Percentiles rank a stretch among this genome's conserved stretches.
Conservation (phyloP, 306 rosid genomes). For the Lotus japonicus region DNA sequence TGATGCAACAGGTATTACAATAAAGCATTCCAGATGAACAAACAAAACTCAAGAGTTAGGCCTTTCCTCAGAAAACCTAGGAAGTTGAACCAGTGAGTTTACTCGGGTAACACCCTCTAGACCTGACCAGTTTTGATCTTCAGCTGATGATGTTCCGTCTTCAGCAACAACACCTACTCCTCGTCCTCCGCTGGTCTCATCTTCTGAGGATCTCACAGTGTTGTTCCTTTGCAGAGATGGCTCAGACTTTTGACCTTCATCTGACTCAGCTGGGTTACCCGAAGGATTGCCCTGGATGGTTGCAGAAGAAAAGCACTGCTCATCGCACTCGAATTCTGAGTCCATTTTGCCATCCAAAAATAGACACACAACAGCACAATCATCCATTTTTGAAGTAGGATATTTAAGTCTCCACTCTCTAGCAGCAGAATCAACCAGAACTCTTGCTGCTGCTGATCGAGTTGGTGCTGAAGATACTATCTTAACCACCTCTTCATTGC, state of each 20-base stretch:
- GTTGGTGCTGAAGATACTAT: conserved; percentile 67
- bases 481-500: conserved; percentile 91
- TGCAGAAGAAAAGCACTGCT: conserved; percentile 75
- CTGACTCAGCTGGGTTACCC: conserved; percentile 64
- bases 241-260: conserved; percentile 69
- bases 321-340: conserved; percentile 78
- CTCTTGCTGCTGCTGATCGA: conserved; percentile 71
- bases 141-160: conserved; percentile 36
- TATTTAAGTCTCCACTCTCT: conserved; percentile 84
- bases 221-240: conserved; percentile 71
- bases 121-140: conserved; percentile 82
- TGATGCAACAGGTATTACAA: conserved; percentile 30
- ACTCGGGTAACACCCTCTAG: conserved; percentile 92
- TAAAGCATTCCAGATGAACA: conserved; percentile 14
- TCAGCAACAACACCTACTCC: conserved; percentile 31
- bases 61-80: conserved; percentile 80
- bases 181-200: conserved; percentile 30
- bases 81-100: conserved; percentile 98
- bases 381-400: conserved; percentile 97
- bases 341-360: conserved; percentile 92
- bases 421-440: conserved; percentile 79
- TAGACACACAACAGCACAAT: conserved; percentile 90
- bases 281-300: conserved; percentile 62
- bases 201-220: conserved; percentile 68
- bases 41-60: conserved; percentile 33